These are phyloP conservation scores for Yarrowia sp. DNA, from an alignment of 805 yeast genomes.

Conservation along the genomic window DNA sequence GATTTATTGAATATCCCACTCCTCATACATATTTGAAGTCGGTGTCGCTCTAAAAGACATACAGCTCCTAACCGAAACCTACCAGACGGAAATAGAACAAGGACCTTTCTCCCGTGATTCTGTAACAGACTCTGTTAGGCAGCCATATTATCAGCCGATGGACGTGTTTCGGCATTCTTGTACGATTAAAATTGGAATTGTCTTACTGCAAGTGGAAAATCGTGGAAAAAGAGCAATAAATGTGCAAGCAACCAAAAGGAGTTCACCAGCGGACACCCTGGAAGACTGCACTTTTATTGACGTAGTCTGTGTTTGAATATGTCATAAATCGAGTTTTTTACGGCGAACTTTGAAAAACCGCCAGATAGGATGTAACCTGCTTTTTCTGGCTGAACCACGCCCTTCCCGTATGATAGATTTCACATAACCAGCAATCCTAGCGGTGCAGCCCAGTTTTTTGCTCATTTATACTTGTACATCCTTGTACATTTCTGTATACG, in stretches of 20 bases:
- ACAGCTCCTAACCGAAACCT: too few species aligned
- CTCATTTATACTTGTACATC: conserved; percentile 7
- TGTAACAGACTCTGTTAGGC: too few species aligned
- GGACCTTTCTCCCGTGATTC: too few species aligned
- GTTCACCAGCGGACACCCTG: neutral
- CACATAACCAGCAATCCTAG: neutral
- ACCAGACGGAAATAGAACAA: too few species aligned
- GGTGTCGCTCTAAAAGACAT: too few species aligned
- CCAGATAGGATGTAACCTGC: neutral
- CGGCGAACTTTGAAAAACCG: neutral
- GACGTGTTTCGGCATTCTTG: neutral
- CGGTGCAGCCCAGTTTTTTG: neutral
- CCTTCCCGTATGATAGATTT: neutral
- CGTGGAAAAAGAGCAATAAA: neutral
- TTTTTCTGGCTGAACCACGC: too few species aligned
- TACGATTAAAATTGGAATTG: neutral
- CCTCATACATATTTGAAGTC: too few species aligned
- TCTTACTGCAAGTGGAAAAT: neutral
- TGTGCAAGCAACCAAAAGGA: neutral
- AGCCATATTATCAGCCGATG: neutral
- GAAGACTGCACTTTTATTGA: neutral
- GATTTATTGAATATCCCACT: too few species aligned
- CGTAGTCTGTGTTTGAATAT: neutral
- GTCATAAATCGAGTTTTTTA: neutral
- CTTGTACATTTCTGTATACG: neutral